These are phyloP conservation scores for Stachybotrys elegans DNA, from an alignment of 2,329 filamentous ascomycete species.

Conservation along the genomic window DNA sequence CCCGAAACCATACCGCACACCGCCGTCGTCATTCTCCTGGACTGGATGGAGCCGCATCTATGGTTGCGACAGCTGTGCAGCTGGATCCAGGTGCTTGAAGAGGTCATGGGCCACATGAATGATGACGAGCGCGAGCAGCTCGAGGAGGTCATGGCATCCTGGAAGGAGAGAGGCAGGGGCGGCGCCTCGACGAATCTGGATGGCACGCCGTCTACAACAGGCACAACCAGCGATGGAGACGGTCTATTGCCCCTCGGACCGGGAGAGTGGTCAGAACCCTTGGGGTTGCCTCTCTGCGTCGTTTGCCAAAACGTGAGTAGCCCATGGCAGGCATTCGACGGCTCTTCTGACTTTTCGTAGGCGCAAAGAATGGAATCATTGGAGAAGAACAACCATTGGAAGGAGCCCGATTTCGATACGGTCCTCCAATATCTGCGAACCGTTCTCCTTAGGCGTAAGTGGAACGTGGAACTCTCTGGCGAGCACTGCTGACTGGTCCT, in stretches of 20 bases:
- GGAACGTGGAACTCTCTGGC: slow-evolving; percentile 3
- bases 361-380: slow-evolving; percentile 85
- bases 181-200: slow-evolving; percentile 59
- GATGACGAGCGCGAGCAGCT: slow-evolving; percentile 74
- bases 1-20: slow-evolving; percentile 80
- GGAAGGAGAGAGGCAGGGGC: slow-evolving; percentile 70
- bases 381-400: slow-evolving; percentile 88
- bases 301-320: slow-evolving; percentile 85
- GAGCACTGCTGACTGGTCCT: slow-evolving; percentile 14
- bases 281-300: slow-evolving; percentile 83
- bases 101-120: slow-evolving; percentile 68
- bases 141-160: slow-evolving; percentile 78
- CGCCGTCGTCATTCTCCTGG: slow-evolving; percentile 83
- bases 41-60: slow-evolving; percentile 90
- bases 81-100: slow-evolving; percentile 82
- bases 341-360: slow-evolving; percentile 29
- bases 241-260: slow-evolving; percentile 74
- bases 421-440: slow-evolving; percentile 91
- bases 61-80: slow-evolving; percentile 86
- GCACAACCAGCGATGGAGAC: slow-evolving; percentile 52
- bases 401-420: slow-evolving; percentile 94
- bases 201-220: slow-evolving; percentile 51
- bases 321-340: background rate
- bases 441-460: slow-evolving; percentile 75
- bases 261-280: slow-evolving; percentile 87